These are phyloP conservation scores for Fraxinus americana DNA, from an alignment of 257 asterid species.

Conservation along the genomic window DNA sequence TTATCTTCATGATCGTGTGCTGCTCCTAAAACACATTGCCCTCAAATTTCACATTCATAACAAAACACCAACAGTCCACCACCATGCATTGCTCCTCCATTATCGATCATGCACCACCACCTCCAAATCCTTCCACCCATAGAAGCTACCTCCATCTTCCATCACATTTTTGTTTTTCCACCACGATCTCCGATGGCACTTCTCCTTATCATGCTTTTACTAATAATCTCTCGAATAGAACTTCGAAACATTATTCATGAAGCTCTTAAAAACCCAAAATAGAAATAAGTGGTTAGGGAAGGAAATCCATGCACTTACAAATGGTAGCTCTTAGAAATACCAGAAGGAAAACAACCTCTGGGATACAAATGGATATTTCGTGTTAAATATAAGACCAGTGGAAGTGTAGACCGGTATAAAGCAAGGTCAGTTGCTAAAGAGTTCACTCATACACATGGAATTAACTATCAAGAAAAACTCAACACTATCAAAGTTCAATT, in stretches of 20 bases:
- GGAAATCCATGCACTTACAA: background rate
- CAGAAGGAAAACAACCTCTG: background rate
- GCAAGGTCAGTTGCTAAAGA: background rate
- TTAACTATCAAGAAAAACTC: background rate
- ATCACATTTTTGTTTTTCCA: too few relatives aligned
- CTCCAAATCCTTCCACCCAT: too few relatives aligned
- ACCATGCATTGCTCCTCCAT: too few relatives aligned
- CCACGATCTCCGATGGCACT: too few relatives aligned
- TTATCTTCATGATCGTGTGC: too few relatives aligned
- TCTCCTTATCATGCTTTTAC: too few relatives aligned
- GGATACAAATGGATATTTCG: constrained; percentile 2
- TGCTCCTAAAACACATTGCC: too few relatives aligned
- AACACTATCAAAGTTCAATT: background rate
- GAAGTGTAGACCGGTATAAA: constrained; percentile 1
- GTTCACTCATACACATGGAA: background rate
- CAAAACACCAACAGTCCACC: too few relatives aligned
- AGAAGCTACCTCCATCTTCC: too few relatives aligned
- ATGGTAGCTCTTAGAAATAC: background rate
- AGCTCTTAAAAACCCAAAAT: background rate
- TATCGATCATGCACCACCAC: too few relatives aligned
- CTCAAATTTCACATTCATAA: too few relatives aligned
- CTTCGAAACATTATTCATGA: background rate
- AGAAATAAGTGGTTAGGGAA: background rate
- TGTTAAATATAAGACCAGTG: background rate
- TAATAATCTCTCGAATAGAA: too few relatives aligned